Base-by-base conservation (phyloP, 2,329 filamentous ascomycete genomes). In the Trichoderma sp. region DNA sequence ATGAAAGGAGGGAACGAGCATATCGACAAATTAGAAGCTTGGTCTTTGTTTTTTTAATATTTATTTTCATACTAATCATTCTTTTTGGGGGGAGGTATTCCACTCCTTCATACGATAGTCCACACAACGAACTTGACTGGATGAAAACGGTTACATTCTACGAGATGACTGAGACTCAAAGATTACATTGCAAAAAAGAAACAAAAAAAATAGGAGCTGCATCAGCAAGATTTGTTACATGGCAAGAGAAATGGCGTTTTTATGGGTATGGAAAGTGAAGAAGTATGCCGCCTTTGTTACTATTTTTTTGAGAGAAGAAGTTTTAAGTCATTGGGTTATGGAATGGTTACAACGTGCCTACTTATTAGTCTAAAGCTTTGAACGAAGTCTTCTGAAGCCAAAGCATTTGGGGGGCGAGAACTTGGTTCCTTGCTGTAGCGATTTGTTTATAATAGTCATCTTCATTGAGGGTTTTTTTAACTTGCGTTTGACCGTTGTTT, bases 11-110 rank as follows among this genome's bases (percentile, higher is more conserved):
- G 47, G 21, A 26, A 58, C 63, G 56, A 66, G 62, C 60, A 56
- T 58, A 43, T 53, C 43, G 67, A 51, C 57, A 36, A 71, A 61
- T 34, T 61, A 72, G 58, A 69, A 63, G 58, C 32, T 36, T n/a
- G 67, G 66, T 68, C 36, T 57, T 57, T n/a, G 36, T 63, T 63
- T 43, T 67, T 57, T 58, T 53, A 58, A 66, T 53, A 72, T 69
- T 14, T 69, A 72, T 63, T 32, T 43, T 61, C 62, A 63, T 71
- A 66, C 62, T 71, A 71, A 71, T 71, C 63, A 70, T 70, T 70
- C 67, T 47, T 70, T 69, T 70, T 43, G 32, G 28, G 21, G 11
- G 67, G 51, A 26, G 24, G n/a, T 66, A 21, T 43, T 43, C 47
- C 26, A 26, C 63, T 66, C 56, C 39, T 68, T 24, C 58, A 47